Evolutionary conservation across 2,329 filamentous ascomycete species (phyloP).

Genomic region (Pseudogymnoascus sp.): DNA sequence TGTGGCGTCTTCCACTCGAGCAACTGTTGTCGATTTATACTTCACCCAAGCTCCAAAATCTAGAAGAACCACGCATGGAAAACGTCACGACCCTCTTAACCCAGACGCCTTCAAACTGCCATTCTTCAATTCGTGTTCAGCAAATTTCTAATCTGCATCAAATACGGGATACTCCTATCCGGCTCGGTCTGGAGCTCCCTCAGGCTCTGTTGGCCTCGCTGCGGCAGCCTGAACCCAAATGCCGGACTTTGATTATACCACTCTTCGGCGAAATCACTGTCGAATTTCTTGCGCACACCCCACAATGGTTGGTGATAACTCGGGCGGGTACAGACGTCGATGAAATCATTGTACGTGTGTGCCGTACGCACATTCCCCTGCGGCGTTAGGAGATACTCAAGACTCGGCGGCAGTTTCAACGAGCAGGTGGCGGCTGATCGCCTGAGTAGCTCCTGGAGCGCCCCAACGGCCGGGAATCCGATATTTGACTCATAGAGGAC

Average conservation of each 20-base stretch:
- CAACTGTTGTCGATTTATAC: neutral
- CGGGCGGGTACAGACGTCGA: conserved; percentile 26
- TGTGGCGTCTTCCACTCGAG: neutral
- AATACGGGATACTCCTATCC: conserved; percentile 20
- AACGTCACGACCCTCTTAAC: neutral
- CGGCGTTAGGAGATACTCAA: conserved; percentile 14
- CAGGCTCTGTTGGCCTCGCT: neutral
- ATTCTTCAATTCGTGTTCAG: conserved; percentile 21
- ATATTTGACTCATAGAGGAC: conserved; percentile 21
- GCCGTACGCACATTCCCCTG: conserved; percentile 5
- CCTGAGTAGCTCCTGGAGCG: conserved; percentile 26
- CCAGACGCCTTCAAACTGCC: neutral
- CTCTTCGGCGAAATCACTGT: conserved; percentile 22
- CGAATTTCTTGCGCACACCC: conserved; percentile 23
- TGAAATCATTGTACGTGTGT: conserved; percentile 21
- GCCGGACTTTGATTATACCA: conserved; percentile 18
- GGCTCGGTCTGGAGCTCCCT: conserved; percentile 14
- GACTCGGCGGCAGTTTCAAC: conserved; percentile 18
- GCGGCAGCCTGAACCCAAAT: conserved; percentile 16
- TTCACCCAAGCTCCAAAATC: neutral
- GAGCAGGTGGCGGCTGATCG: conserved; percentile 20
- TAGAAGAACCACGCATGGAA: neutral
- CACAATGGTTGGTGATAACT: conserved; percentile 25
- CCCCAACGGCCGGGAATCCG: conserved; percentile 25
- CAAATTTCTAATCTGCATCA: conserved; percentile 27